phyloP scores from a whole-genome alignment of 2,329 filamentous ascomycete species.

The Plenodomus biglobosus region DNA sequence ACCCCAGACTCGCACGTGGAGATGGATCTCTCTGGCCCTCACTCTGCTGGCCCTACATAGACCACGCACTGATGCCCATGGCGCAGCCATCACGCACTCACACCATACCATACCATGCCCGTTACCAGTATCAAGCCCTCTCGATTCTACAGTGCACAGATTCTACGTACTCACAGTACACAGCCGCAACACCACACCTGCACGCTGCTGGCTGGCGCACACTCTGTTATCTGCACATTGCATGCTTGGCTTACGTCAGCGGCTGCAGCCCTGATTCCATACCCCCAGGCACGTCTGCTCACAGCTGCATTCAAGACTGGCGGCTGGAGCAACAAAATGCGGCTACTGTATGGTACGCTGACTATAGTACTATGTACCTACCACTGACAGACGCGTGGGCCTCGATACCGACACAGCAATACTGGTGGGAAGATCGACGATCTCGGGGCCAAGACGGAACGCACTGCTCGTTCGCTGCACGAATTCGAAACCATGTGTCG shows the following conservation, averaged over 20 bases:
- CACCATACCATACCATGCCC: no score
- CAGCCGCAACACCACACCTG: no score
- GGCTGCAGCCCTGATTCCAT: constrained; percentile 4
- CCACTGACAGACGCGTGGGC: no score
- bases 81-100: no score
- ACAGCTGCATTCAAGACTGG: background rate
- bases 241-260: constrained; percentile 8
- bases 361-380: no score
- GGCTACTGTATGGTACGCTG: no score
- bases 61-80: no score
- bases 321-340: constrained; percentile 2
- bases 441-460: background rate
- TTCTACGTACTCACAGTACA: background rate
- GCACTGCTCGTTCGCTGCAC: background rate
- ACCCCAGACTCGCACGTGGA: no score
- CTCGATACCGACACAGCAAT: no score
- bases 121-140: no score
- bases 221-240: background rate
- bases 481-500: background rate
- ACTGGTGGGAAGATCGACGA: background rate
- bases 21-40: no score
- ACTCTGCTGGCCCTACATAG: no score
- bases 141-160: background rate
- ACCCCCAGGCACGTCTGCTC: constrained; percentile 2
- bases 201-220: background rate